Percentiles rank a stretch among this genome's conserved stretches.
Conservation (phyloP, 768 basidiomycete genomes). For the Mycena epipterygia region DNA sequence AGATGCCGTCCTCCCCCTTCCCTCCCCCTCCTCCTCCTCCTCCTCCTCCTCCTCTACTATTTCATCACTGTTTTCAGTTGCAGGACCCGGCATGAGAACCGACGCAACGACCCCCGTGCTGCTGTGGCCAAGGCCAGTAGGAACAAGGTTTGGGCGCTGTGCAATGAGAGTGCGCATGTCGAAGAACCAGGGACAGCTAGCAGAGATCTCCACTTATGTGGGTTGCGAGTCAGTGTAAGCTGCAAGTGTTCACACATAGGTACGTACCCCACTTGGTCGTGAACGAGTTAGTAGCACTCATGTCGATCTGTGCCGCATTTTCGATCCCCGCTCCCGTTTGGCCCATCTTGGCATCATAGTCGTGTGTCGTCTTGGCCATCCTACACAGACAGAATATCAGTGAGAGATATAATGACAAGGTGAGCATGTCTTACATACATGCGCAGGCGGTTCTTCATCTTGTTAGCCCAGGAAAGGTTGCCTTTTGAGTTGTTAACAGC, state of each 20-base stretch:
- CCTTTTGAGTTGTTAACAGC: neutral
- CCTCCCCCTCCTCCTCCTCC: neutral
- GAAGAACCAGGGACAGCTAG: neutral
- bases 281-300: neutral
- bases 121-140: neutral
- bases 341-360: neutral
- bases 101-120: neutral
- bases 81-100: neutral
- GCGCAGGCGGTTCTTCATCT: conserved; percentile 2
- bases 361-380: neutral
- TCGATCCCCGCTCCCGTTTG: conserved; percentile 8
- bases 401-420: neutral
- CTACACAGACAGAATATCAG: neutral
- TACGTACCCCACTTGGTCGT: too few relatives aligned
- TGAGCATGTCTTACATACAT: neutral
- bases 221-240: neutral
- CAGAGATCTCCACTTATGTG: neutral
- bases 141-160: neutral
- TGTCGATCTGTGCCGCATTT: neutral
- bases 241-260: neutral
- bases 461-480: neutral
- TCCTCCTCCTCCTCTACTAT: neutral
- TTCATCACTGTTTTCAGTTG: too few relatives aligned
- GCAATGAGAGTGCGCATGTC: too few relatives aligned
- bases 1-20: neutral